Evolutionary conservation across 2,329 filamentous ascomycete genomes (phyloP).

Genomic region (Tolypocladium tundrense): DNA sequence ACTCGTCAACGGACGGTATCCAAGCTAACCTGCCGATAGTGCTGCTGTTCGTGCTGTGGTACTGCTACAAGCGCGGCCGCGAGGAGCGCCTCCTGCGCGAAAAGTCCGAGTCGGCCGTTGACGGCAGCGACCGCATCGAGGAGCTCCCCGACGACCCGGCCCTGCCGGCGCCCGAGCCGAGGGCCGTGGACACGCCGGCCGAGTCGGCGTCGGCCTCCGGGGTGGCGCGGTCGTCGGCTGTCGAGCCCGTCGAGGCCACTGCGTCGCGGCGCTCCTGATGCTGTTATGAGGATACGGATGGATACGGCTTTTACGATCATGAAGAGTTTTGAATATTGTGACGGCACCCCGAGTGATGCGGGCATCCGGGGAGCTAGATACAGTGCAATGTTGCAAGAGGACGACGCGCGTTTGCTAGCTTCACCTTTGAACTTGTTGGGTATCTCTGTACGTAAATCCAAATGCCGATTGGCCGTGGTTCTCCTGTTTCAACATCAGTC

Average conservation of each 20-base stretch:
- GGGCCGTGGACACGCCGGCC: not conserved
- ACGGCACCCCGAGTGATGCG: not conserved
- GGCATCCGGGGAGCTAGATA: not conserved
- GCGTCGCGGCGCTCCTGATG: not conserved
- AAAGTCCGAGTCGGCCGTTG: constrained; percentile 25
- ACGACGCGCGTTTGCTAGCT: not conserved
- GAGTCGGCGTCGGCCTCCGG: not conserved
- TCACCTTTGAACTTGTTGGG: constrained; percentile 8
- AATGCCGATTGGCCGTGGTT: not conserved
- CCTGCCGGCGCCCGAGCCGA: constrained; percentile 23
- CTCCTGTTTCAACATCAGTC: constrained; percentile 25
- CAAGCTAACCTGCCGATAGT: constrained; percentile 37
- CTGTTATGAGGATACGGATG: not conserved
- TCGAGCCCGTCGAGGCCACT: not conserved
- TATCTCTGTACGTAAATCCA: constrained; percentile 9
- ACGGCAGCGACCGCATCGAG: constrained; percentile 32
- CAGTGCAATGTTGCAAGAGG: not conserved
- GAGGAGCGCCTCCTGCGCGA: constrained; percentile 68
- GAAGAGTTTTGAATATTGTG: not conserved
- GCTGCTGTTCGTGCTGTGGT: constrained; percentile 91
- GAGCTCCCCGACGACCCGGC: constrained; percentile 39
- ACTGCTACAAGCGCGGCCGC: constrained; percentile 89
- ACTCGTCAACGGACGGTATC: not conserved
- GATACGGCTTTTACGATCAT: not conserved
- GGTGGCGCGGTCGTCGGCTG: not conserved